Evolutionary conservation across 2,329 filamentous ascomycete genomes (phyloP).

Genomic region (Aspergillus sp.): DNA sequence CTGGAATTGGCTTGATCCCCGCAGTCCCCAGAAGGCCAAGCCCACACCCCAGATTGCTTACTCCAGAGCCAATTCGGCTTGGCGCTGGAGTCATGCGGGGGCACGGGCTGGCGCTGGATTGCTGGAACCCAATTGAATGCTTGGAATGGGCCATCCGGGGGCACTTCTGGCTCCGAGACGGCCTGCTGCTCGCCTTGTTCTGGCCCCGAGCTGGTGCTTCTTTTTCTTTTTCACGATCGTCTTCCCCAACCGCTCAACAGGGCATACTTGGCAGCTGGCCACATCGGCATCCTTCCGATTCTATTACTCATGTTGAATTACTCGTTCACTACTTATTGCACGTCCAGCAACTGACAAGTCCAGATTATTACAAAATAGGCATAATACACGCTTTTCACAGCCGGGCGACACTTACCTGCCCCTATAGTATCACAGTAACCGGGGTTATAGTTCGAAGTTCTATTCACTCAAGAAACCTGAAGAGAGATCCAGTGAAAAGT

Average conservation of each 20-base stretch:
- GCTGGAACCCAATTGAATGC: neutral
- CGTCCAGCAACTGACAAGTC: neutral
- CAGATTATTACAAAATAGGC: neutral
- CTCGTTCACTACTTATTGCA: no score
- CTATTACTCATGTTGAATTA: neutral
- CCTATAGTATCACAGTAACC: no score
- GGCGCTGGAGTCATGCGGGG: neutral
- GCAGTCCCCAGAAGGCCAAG: neutral
- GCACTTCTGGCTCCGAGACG: slow-evolving; percentile 1
- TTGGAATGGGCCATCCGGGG: neutral
- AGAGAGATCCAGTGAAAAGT: no score
- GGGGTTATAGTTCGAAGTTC: no score
- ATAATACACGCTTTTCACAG: neutral
- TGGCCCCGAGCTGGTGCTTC: neutral
- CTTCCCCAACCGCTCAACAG: neutral
- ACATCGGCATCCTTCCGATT: neutral
- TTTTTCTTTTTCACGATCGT: neutral
- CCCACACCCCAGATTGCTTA: slow-evolving; percentile 4
- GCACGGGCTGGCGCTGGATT: neutral
- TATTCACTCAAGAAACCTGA: no score
- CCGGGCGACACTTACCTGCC: no score
- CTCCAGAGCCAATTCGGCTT: neutral
- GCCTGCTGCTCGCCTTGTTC: neutral
- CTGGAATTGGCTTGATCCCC: neutral
- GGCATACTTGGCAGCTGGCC: neutral